Evolutionary conservation across 2,329 filamentous ascomycete genomes (phyloP).

Genomic region (Rutstroemia sydowiana): DNA sequence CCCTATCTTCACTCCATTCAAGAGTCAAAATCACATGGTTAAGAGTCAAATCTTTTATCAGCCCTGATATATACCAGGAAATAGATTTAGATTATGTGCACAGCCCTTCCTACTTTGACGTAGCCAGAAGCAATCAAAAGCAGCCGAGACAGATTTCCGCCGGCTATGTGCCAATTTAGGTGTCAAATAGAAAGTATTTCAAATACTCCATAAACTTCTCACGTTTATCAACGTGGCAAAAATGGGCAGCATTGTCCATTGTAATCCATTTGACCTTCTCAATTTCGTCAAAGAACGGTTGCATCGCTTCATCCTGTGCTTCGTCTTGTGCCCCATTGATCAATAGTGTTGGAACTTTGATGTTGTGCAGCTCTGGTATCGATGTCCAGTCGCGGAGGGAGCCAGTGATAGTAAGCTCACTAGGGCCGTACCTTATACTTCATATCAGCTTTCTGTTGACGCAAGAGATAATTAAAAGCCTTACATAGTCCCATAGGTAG

Average conservation of each 20-base stretch:
- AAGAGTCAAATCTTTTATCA: no score
- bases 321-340: conserved; percentile 33
- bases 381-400: conserved; percentile 27
- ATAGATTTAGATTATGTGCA: no score
- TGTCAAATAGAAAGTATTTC: no score
- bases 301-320: conserved; percentile 31
- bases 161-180: no score
- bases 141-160: no score
- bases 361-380: conserved; percentile 23
- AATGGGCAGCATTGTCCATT: conserved; percentile 31
- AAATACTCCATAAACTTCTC: conserved; percentile 9
- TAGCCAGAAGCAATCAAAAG: no score
- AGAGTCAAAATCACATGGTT: no score
- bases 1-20: no score
- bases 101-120: no score
- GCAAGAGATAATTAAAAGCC: not conserved
- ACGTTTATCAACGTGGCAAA: conserved; percentile 10
- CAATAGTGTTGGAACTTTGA: conserved; percentile 30
- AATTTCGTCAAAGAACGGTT: conserved; percentile 32
- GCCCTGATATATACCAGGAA: no score
- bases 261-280: conserved; percentile 33
- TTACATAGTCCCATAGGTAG: conserved; percentile 16
- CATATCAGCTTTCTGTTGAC: not conserved
- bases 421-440: conserved; percentile 27
- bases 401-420: conserved; percentile 21